Evolutionary conservation across 1,284 basidiomycete genomes (phyloP).

Genomic region (Laetiporus sulphureus): DNA sequence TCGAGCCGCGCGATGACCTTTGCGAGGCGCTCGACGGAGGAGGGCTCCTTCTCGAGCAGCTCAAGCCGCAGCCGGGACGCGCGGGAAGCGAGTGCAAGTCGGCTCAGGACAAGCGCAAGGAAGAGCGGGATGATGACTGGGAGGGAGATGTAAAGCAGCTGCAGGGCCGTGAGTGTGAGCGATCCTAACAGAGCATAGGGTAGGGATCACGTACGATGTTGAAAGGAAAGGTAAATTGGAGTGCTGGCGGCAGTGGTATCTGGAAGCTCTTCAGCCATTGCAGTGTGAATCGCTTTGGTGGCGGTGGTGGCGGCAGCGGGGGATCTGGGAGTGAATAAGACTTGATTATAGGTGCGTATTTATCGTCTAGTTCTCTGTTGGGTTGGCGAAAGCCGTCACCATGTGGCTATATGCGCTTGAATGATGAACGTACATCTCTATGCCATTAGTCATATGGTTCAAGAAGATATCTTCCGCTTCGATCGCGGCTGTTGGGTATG

Average conservation of each 20-base stretch:
- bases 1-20: constrained; percentile 52
- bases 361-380: constrained; percentile 46
- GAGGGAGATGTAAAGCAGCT: constrained; percentile 49
- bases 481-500: constrained; percentile 75
- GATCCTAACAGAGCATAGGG: neutral
- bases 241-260: constrained; percentile 51
- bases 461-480: constrained; percentile 65
- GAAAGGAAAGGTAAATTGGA: constrained; percentile 61
- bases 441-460: constrained; percentile 47
- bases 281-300: constrained; percentile 33
- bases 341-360: constrained; percentile 50
- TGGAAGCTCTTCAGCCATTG: constrained; percentile 40
- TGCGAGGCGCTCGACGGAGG: constrained; percentile 37
- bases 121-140: constrained; percentile 61
- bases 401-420: no score
- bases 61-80: constrained; percentile 56
- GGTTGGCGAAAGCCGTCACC: no score
- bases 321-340: constrained; percentile 36
- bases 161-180: constrained; percentile 1
- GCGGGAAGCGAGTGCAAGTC: constrained; percentile 44
- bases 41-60: constrained; percentile 47
- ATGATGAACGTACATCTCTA: constrained; percentile 47
- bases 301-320: constrained; percentile 31
- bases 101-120: constrained; percentile 42
- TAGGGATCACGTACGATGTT: constrained; percentile 53